Evolutionary conservation across 495 filamentous ascomycete genomes (phyloP).

Genomic region (Aspergillus indologenus): DNA sequence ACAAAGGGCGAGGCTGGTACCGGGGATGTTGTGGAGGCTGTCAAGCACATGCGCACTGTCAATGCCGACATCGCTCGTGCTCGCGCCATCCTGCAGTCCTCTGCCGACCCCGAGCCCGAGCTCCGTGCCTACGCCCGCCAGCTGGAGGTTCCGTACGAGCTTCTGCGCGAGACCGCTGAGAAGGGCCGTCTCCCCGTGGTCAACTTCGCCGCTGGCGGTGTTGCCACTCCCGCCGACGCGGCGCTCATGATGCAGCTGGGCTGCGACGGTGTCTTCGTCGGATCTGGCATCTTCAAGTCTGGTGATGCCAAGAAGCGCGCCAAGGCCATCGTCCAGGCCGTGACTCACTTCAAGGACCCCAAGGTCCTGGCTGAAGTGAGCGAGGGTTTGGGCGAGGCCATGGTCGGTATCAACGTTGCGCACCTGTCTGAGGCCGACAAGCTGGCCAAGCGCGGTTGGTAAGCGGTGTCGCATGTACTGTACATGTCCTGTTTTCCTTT

Average conservation of each 20-base stretch:
- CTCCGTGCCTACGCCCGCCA: slow-evolving; percentile 77
- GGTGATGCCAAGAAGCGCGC: slow-evolving; percentile 85
- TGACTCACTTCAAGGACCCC: slow-evolving; percentile 84
- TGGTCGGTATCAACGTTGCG: slow-evolving; percentile 87
- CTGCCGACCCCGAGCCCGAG: slow-evolving; percentile 67
- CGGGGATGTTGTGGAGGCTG: slow-evolving; percentile 96
- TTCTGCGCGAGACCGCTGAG: slow-evolving; percentile 83
- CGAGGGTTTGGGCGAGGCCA: slow-evolving; percentile 85
- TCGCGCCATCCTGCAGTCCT: slow-evolving; percentile 54
- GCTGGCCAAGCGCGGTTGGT: slow-evolving; percentile 88
- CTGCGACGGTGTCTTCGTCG: slow-evolving; percentile 97
- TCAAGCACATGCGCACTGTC: slow-evolving; percentile 92
- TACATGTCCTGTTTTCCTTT: slow-evolving; percentile 11
- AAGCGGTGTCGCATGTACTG: slow-evolving; percentile 24
- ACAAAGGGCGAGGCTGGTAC: slow-evolving; percentile 98
- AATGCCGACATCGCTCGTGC: slow-evolving; percentile 79
- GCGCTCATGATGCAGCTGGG: slow-evolving; percentile 99
- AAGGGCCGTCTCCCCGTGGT: slow-evolving; percentile 89
- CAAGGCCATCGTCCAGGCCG: slow-evolving; percentile 90
- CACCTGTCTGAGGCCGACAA: slow-evolving; percentile 72
- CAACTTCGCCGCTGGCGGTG: slow-evolving; percentile 97
- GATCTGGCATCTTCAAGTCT: slow-evolving; percentile 94
- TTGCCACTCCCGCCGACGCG: slow-evolving; percentile 94
- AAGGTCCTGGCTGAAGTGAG: slow-evolving; percentile 83
- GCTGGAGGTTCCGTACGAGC: slow-evolving; percentile 66